phyloP scores from a whole-genome alignment of 1,284 basidiomycete species.

The Baeospora myosura region DNA sequence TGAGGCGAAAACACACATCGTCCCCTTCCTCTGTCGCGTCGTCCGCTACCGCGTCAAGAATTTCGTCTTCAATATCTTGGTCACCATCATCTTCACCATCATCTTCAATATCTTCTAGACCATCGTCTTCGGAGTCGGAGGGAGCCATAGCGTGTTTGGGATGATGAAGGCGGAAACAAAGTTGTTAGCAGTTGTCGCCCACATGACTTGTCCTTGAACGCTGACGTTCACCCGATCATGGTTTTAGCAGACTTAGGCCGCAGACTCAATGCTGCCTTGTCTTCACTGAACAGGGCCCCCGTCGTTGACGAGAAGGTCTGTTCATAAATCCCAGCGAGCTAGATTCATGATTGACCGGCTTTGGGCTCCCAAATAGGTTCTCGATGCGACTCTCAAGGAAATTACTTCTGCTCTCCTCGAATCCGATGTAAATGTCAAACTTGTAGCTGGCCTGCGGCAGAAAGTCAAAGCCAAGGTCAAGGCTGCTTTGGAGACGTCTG shows the following conservation, averaged over 20 bases:
- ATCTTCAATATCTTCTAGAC: slow-evolving; percentile 39
- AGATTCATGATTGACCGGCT: slow-evolving; percentile 13
- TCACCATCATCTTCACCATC: slow-evolving; percentile 40
- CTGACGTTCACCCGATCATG: slow-evolving; percentile 44
- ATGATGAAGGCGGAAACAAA: slow-evolving; percentile 6
- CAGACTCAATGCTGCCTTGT: slow-evolving; percentile 89
- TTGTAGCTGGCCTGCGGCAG: slow-evolving; percentile 81
- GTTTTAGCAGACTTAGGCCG: slow-evolving; percentile 94
- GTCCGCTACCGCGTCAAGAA: slow-evolving; percentile 42
- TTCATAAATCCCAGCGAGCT: slow-evolving; percentile 12
- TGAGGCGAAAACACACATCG: slow-evolving; percentile 37
- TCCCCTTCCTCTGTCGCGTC: slow-evolving; percentile 59
- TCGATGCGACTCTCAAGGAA: slow-evolving; percentile 92
- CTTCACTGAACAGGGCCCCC: slow-evolving; percentile 80
- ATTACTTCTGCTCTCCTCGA: slow-evolving; percentile 92
- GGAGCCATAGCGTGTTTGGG: slow-evolving; percentile 33
- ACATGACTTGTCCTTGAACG: slow-evolving; percentile 1
- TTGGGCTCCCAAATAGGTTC: slow-evolving; percentile 49
- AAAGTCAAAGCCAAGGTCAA: slow-evolving; percentile 89
- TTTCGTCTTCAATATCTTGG: slow-evolving; percentile 43
- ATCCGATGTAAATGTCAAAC: slow-evolving; percentile 97
- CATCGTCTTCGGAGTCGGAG: slow-evolving; percentile 62
- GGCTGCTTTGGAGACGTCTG: slow-evolving; percentile 61
- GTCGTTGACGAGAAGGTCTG: slow-evolving; percentile 84
- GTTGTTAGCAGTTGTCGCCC: slow-evolving; percentile 5